phyloP scores from a whole-genome alignment of 805 yeast genomes.

The Candida odintsovae region DNA sequence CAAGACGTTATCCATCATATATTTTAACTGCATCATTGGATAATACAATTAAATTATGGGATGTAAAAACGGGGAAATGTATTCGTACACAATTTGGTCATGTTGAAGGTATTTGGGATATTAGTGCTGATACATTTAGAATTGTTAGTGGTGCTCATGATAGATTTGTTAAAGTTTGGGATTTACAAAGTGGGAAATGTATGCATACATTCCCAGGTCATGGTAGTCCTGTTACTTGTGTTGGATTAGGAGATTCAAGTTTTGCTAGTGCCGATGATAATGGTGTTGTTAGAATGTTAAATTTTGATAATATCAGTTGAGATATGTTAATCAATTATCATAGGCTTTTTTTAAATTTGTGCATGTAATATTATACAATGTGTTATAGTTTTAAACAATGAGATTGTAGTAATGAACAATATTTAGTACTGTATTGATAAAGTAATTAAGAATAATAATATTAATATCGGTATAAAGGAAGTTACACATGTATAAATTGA shows the following conservation, averaged over 20 bases:
- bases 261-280: slow-evolving; percentile 87
- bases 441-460: too few species aligned
- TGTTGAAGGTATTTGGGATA: slow-evolving; percentile 97
- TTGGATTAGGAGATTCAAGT: slow-evolving; percentile 82
- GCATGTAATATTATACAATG: too few species aligned
- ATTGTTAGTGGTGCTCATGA: slow-evolving; percentile 95
- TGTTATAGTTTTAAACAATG: too few species aligned
- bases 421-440: too few species aligned
- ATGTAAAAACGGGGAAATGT: slow-evolving; percentile 79
- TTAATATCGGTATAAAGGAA: too few species aligned
- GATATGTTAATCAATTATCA: too few species aligned
- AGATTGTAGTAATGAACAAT: too few species aligned
- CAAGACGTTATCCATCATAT: slow-evolving; percentile 65
- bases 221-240: slow-evolving; percentile 56
- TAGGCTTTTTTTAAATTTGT: too few species aligned
- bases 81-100: slow-evolving; percentile 95
- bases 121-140: slow-evolving; percentile 92
- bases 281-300: slow-evolving; percentile 81
- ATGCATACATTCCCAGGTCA: slow-evolving; percentile 87
- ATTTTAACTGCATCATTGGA: slow-evolving; percentile 83
- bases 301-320: slow-evolving; percentile 48
- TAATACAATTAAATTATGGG: slow-evolving; percentile 92
- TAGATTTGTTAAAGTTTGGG: slow-evolving; percentile 88
- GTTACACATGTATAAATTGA: too few species aligned
- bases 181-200: slow-evolving; percentile 88